Evolutionary conservation across 805 yeast species (phyloP).

Genomic region (Ogataea angusta): DNA sequence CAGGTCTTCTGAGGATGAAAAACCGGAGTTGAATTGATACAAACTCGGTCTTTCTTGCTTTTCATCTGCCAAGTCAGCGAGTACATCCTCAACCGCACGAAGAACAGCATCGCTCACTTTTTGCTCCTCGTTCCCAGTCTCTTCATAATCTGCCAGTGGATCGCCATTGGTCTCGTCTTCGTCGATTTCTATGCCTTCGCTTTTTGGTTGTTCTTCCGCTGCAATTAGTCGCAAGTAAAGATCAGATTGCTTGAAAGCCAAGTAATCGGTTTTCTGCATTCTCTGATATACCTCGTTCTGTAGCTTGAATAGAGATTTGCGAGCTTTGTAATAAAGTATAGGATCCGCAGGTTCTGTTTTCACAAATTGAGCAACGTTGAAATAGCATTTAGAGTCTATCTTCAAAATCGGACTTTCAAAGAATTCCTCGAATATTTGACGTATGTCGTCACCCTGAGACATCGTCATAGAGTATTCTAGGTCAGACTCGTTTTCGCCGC

Average conservation of each 20-base stretch:
- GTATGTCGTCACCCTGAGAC: constrained; percentile 51
- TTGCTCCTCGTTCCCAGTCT: constrained; percentile 32
- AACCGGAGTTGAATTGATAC: constrained; percentile 2
- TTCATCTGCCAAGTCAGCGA: constrained; percentile 52
- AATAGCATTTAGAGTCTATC: constrained; percentile 26
- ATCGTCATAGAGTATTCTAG: constrained; percentile 25
- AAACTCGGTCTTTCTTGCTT: constrained; percentile 4
- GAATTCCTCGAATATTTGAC: constrained; percentile 43
- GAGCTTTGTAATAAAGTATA: constrained; percentile 46
- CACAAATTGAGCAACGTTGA: constrained; percentile 39
- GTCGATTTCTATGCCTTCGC: constrained; percentile 1
- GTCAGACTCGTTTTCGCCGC: constrained; percentile 25
- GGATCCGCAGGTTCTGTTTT: constrained; percentile 23
- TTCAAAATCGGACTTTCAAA: constrained; percentile 34
- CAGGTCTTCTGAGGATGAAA: constrained; percentile 14
- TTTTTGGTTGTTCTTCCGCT: constrained; percentile 26
- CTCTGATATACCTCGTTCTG: constrained; percentile 52
- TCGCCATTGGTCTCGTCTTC: constrained; percentile 31
- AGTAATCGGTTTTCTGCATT: constrained; percentile 52
- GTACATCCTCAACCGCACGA: constrained; percentile 65
- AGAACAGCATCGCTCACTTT: constrained; percentile 45
- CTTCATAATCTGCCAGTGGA: constrained; percentile 32
- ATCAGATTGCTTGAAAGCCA: constrained; percentile 59
- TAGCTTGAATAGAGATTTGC: constrained; percentile 55
- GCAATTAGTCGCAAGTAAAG: constrained; percentile 52